A percentile compares a stretch with the other conserved stretches of the same genome.
Conservation (phyloP, 192 early-diverging fungal species). For the Glomus cerebriforme region DNA sequence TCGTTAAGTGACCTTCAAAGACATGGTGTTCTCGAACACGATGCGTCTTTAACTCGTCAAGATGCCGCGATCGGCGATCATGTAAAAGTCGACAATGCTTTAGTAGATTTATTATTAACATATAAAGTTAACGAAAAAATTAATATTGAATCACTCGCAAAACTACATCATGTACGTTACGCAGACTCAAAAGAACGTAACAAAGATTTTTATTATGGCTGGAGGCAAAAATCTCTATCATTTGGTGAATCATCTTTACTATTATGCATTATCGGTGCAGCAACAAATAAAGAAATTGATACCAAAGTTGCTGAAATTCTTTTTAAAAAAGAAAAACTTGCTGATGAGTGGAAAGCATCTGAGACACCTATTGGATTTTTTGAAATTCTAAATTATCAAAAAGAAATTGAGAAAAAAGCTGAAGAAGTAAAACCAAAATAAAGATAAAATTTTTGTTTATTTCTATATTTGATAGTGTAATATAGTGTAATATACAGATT, state of each 20-base stretch:
- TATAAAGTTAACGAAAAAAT: constrained; percentile 2
- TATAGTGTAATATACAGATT: neutral
- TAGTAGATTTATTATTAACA: constrained; percentile 20
- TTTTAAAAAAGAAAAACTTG: constrained; percentile 14
- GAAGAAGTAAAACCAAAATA: neutral
- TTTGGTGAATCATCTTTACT: constrained; percentile 9
- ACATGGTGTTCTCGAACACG: constrained; percentile 15
- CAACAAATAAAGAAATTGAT: constrained; percentile 10
- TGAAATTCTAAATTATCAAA: neutral
- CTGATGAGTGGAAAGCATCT: constrained; percentile 10
- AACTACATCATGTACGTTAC: neutral
- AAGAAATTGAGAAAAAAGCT: neutral
- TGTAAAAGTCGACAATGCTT: neutral
- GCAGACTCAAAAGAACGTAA: constrained; percentile 1
- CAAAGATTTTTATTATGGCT: neutral
- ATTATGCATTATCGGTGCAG: neutral
- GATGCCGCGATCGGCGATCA: constrained; percentile 2
- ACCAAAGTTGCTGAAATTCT: neutral
- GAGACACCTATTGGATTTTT: neutral
- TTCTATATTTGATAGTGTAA: neutral
- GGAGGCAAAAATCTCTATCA: neutral
- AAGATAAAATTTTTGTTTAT: too few species aligned
- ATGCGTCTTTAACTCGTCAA: constrained; percentile 23
- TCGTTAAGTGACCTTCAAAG: neutral
- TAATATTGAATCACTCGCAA: constrained; percentile 17